Base-by-base conservation (phyloP, 2,329 filamentous ascomycete species). In the Fusarium oxysporum region DNA sequence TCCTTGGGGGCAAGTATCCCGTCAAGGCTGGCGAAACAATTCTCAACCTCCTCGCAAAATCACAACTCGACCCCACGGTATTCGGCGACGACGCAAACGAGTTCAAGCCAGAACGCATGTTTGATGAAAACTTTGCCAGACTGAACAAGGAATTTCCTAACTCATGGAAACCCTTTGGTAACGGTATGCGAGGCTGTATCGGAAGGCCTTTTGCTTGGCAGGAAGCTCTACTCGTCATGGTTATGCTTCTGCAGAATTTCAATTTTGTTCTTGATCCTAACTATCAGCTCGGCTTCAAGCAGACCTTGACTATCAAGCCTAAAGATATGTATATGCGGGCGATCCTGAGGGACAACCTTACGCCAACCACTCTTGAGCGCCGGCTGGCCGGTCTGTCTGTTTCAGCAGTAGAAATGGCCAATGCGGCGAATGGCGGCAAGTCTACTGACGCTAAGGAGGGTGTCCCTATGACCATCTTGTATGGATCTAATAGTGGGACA, bases 171-270 rank as follows among this genome's bases (percentile, higher is more conserved):
- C 92, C 92, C 5, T 95, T 94, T 74, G 93, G 93, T 4, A 92
- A 92, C 65, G 92, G 92, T 3, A 85, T 87, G 71, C 84, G 92
- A 58, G 91, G 84, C 2, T 95, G 92, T 76, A 94, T 94, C 69
- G 92, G 93, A 6, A 84, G 92, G 3, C 86, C 89, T 0, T 95
- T 95, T 78, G 92, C 92, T 3, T 92, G 90, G 90, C 92, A 95
- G 78, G 92, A 95, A 81, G 85, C 88, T 3, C 77, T 92, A 6
- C 81, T 93, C 1, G 86, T 87, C 13, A 83, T 90, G 72, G 88
- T 90, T 1, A 86, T 92, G 74, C 78, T 93, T 14, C 83, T 94
- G 62, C 92, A 93, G 75, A 92, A 91, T 74, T 93, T 94, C 82
- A 87, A 93, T 73, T 89, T 94, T 68, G 84, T 85, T 58, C 80